A percentile compares a stretch with the other conserved stretches of the same genome.
Conservation (phyloP, 768 basidiomycete genomes). For the Termitomyces sp. region DNA sequence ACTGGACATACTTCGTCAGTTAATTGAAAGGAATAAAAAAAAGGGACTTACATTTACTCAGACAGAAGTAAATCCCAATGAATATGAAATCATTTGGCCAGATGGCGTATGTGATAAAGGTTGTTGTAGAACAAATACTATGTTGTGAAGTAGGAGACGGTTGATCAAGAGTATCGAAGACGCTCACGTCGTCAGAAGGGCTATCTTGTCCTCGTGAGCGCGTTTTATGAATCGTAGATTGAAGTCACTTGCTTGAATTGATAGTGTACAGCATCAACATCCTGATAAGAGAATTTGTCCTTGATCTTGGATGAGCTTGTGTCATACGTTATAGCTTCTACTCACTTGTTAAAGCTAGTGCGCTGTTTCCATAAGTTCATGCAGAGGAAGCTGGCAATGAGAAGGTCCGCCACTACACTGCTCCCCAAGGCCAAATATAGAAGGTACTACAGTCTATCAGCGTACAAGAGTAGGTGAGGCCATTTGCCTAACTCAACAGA, state of each 20-base stretch:
- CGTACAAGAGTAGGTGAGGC: background rate
- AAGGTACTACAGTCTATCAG: constrained; percentile 16
- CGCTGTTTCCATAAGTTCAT: constrained; percentile 22
- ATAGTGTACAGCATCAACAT: constrained; percentile 40
- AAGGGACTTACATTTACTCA: constrained; percentile 33
- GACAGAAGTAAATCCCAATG: constrained; percentile 39
- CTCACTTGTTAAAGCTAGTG: constrained; percentile 23
- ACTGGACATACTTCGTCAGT: constrained; percentile 11
- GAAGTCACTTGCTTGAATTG: constrained; percentile 35
- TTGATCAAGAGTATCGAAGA: background rate
- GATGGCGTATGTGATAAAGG: constrained; percentile 30
- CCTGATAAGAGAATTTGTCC: constrained; percentile 40
- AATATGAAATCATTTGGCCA: constrained; percentile 44
- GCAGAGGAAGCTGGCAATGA: constrained; percentile 31
- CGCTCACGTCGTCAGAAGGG: constrained; percentile 26
- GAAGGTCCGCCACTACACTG: constrained; percentile 33
- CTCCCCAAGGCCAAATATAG: constrained; percentile 24
- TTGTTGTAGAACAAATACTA: constrained; percentile 23
- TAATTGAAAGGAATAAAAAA: background rate
- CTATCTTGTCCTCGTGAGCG: constrained; percentile 4
- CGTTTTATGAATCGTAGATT: too few species aligned
- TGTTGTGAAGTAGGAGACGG: background rate
- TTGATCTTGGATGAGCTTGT: constrained; percentile 9
- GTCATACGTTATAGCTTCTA: background rate
- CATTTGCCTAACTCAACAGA: constrained; percentile 1